Percentiles rank a stretch among this genome's conserved stretches.
Evolutionary conservation across 1,284 basidiomycete genomes (phyloP).

Genomic region (Ceraceosorus guamensis): DNA sequence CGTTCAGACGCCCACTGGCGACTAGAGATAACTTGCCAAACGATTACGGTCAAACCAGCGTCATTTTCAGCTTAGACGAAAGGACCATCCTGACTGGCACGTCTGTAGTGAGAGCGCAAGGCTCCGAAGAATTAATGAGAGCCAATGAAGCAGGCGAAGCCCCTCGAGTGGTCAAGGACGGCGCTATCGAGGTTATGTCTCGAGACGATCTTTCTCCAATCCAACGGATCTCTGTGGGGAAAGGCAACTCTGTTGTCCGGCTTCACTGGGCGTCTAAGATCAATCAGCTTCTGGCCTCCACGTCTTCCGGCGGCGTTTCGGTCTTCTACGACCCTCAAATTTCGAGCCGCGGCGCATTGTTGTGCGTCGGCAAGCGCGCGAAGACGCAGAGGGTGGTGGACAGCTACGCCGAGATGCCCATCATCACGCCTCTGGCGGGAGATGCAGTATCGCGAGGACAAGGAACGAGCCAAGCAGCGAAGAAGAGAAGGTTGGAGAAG

Average conservation of each 20-base stretch:
- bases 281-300: constrained; percentile 39
- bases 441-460: constrained; percentile 36
- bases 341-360: constrained; percentile 82
- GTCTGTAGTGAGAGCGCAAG: neutral
- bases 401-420: constrained; percentile 14
- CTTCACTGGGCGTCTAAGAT: constrained; percentile 24
- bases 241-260: constrained; percentile 13
- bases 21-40: constrained; percentile 61
- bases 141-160: neutral
- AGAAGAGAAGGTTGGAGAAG: constrained; percentile 77
- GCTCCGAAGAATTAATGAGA: neutral
- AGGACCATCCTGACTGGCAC: constrained; percentile 72
- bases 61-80: constrained; percentile 86
- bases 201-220: constrained; percentile 9
- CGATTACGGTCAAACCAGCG: constrained; percentile 80
- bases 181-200: constrained; percentile 20
- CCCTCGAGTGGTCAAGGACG: constrained; percentile 5
- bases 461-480: constrained; percentile 49
- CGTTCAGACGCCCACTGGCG: constrained; percentile 76
- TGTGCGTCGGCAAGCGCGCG: constrained; percentile 60
- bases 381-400: constrained; percentile 47
- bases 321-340: constrained; percentile 82
- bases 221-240: constrained; percentile 3
- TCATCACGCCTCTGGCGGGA: constrained; percentile 45
- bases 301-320: constrained; percentile 62